phyloP scores from a whole-genome alignment of 306 rosid species.

The Comarum palustre region DNA sequence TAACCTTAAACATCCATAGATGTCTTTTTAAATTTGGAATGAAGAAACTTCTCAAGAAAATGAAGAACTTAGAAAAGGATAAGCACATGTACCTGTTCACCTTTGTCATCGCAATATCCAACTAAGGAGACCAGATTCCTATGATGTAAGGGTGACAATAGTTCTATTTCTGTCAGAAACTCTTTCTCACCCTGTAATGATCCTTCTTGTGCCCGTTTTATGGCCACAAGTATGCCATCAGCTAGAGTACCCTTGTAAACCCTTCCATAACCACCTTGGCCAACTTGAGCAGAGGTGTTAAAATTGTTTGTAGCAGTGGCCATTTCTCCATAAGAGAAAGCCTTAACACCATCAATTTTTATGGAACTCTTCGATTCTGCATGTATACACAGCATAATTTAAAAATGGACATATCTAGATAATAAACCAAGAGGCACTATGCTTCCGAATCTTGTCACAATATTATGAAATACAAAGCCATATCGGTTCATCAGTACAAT shows the following conservation, averaged over 20 bases:
- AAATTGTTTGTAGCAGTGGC: slow-evolving; percentile 63
- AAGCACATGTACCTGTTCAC: slow-evolving; percentile 58
- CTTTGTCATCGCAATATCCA: slow-evolving; percentile 79
- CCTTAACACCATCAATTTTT: slow-evolving; percentile 66
- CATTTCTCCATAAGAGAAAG: slow-evolving; percentile 56
- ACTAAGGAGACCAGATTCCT: slow-evolving; percentile 75
- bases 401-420: neutral
- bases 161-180: slow-evolving; percentile 79
- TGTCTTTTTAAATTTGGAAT: neutral
- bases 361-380: slow-evolving; percentile 56
- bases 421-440: neutral
- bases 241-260: slow-evolving; percentile 67
- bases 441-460: neutral
- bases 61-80: neutral
- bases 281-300: slow-evolving; percentile 54
- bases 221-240: slow-evolving; percentile 64
- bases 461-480: neutral
- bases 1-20: neutral
- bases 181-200: slow-evolving; percentile 83
- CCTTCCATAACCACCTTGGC: slow-evolving; percentile 85
- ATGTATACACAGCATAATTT: slow-evolving; percentile 20
- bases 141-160: slow-evolving; percentile 77
- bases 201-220: slow-evolving; percentile 81
- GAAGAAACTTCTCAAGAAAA: neutral
- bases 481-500: slow-evolving; percentile 2